phyloP scores from a whole-genome alignment of 176 grass and related monocot genomes.

The Echinochloa phyllopogon region DNA sequence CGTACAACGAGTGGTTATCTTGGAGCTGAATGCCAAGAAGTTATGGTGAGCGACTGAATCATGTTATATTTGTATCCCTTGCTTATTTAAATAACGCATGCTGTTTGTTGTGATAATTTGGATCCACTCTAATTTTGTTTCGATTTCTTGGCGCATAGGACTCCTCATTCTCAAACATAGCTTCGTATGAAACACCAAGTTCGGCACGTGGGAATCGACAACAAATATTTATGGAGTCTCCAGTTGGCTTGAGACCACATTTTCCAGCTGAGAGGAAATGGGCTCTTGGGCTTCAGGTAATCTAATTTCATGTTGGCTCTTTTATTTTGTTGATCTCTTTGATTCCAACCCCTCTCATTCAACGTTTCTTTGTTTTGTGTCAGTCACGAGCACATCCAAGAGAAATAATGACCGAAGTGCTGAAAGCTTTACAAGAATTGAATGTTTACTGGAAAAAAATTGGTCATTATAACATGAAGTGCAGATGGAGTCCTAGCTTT shows the following conservation, averaged over 20 bases:
- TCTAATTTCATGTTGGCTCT: neutral
- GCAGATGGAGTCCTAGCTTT: constrained; percentile 69
- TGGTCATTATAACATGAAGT: constrained; percentile 94
- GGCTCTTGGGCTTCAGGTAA: constrained; percentile 92
- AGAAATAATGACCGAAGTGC: constrained; percentile 86
- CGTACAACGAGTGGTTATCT: constrained; percentile 75
- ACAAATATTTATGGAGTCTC: constrained; percentile 72
- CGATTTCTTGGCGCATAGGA: constrained; percentile 52
- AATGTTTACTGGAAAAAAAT: constrained; percentile 93
- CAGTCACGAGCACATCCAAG: constrained; percentile 82
- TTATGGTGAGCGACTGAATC: constrained; percentile 50
- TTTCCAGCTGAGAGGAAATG: constrained; percentile 82
- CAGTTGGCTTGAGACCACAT: constrained; percentile 58
- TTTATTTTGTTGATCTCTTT: neutral
- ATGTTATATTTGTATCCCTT: constrained; percentile 11
- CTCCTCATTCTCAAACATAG: constrained; percentile 47
- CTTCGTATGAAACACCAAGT: constrained; percentile 56
- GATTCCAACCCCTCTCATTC: neutral
- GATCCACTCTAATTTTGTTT: constrained; percentile 27
- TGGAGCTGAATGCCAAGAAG: constrained; percentile 78
- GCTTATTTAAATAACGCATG: neutral
- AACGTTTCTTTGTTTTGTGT: constrained; percentile 36
- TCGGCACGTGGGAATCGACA: constrained; percentile 52
- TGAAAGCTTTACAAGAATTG: constrained; percentile 76
- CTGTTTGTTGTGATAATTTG: constrained; percentile 20